Percentiles rank a stretch among this genome's conserved stretches.
These are phyloP conservation scores for Hirsutella rhossiliensis DNA, from an alignment of 2,329 filamentous ascomycete genomes.

Conservation along the genomic window DNA sequence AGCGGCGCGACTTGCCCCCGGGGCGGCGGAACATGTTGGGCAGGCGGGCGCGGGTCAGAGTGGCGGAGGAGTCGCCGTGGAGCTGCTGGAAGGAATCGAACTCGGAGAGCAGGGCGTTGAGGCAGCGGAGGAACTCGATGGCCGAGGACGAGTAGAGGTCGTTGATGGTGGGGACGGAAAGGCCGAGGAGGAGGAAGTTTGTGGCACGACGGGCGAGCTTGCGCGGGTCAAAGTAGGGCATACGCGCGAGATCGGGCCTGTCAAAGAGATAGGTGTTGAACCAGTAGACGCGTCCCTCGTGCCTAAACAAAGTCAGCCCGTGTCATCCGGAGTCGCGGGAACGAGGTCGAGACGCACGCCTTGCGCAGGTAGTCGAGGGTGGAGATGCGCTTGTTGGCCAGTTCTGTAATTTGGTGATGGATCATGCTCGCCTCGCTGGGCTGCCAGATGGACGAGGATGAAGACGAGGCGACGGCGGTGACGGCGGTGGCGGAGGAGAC, in stretches of 20 bases:
- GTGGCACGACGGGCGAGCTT: conserved; percentile 84
- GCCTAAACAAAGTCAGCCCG: conserved; percentile 36
- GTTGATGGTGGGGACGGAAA: conserved; percentile 80
- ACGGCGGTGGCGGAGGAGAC: conserved; percentile 1
- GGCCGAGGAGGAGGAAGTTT: conserved; percentile 84
- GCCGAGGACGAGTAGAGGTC: conserved; percentile 74
- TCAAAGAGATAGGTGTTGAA: conserved; percentile 95
- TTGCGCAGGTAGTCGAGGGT: conserved; percentile 89
- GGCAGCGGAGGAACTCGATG: conserved; percentile 73
- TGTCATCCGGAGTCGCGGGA: neutral
- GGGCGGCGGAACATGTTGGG: conserved; percentile 72
- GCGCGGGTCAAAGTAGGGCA: conserved; percentile 75
- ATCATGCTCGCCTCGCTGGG: conserved; percentile 36
- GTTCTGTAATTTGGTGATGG: conserved; percentile 63
- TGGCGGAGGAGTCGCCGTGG: conserved; percentile 57
- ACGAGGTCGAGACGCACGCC: conserved; percentile 48
- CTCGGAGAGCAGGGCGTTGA: conserved; percentile 77
- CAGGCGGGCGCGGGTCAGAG: conserved; percentile 65
- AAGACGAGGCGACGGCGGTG: neutral
- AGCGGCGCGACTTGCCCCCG: conserved; percentile 43
- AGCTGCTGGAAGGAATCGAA: conserved; percentile 90
- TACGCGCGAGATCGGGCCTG: conserved; percentile 62
- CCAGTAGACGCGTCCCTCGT: conserved; percentile 93
- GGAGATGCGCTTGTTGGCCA: conserved; percentile 83
- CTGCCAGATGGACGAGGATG: conserved; percentile 16